phyloP scores from a whole-genome alignment of 805 yeast genomes.

The Ogataea populi-albae region DNA sequence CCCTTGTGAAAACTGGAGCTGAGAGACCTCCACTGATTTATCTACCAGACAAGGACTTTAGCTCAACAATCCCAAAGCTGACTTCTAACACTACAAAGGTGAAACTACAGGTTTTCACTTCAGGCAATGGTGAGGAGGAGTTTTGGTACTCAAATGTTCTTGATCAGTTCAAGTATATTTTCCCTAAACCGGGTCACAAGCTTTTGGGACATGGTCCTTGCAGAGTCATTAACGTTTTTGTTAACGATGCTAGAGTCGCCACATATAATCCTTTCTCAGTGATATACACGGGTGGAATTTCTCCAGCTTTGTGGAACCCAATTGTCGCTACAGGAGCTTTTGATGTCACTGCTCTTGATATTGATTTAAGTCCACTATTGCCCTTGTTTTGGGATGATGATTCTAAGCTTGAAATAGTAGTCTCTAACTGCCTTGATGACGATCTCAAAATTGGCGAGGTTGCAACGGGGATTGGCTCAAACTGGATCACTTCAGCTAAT shows the following conservation, averaged over 20 bases:
- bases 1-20: conserved; percentile 32
- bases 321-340: conserved; percentile 72
- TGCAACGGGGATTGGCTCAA: conserved; percentile 41
- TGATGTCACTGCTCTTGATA: conserved; percentile 65
- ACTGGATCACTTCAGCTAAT: conserved; percentile 62
- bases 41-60: conserved; percentile 41
- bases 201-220: conserved; percentile 68
- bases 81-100: conserved; percentile 58
- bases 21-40: conserved; percentile 44
- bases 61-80: conserved; percentile 43
- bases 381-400: conserved; percentile 62
- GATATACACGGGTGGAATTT: conserved; percentile 76
- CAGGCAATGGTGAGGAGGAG: conserved; percentile 80
- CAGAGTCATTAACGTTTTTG: conserved; percentile 60
- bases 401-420: conserved; percentile 41
- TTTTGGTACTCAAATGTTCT: conserved; percentile 72
- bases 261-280: conserved; percentile 67
- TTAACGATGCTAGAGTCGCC: conserved; percentile 58
- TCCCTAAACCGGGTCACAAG: conserved; percentile 37
- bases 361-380: conserved; percentile 68
- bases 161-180: conserved; percentile 44
- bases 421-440: conserved; percentile 52
- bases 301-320: conserved; percentile 81
- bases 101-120: conserved; percentile 55
- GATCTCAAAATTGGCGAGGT: conserved; percentile 23